Evolutionary conservation across 768 basidiomycete species (phyloP).

Genomic region (Pleurotus pulmonarius): DNA sequence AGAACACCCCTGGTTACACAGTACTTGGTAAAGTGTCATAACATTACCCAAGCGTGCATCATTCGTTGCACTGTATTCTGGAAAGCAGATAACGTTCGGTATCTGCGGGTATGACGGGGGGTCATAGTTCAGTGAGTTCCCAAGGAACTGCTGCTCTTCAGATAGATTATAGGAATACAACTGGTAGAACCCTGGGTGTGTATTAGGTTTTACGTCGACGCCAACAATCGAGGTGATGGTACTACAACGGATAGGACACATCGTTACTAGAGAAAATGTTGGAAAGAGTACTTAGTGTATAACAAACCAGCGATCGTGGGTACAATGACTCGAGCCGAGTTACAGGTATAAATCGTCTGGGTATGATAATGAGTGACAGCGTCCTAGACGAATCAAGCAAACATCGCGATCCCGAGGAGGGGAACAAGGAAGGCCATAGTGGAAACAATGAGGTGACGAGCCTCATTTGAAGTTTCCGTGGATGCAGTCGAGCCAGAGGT

Average conservation of each 20-base stretch:
- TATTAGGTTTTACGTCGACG: neutral
- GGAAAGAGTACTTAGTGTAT: neutral
- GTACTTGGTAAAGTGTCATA: no score
- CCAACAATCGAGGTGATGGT: neutral
- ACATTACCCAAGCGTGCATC: no score
- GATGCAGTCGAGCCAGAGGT: neutral
- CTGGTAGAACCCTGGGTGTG: no score
- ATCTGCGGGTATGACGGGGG: no score
- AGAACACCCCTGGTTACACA: no score
- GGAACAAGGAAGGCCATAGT: neutral
- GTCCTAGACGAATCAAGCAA: neutral
- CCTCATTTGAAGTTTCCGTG: neutral
- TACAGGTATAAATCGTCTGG: neutral
- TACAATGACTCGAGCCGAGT: neutral
- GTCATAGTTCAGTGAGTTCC: no score
- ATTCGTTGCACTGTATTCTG: no score
- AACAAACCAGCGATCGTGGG: neutral
- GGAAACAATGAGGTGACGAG: neutral
- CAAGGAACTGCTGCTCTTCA: no score
- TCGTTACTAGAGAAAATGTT: neutral
- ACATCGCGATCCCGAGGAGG: neutral
- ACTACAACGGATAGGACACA: neutral
- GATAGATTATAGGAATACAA: no score
- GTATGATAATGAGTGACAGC: neutral
- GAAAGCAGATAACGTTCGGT: no score